phyloP scores from a whole-genome alignment of 179 eudicot species.

The Beta corolliflora region DNA sequence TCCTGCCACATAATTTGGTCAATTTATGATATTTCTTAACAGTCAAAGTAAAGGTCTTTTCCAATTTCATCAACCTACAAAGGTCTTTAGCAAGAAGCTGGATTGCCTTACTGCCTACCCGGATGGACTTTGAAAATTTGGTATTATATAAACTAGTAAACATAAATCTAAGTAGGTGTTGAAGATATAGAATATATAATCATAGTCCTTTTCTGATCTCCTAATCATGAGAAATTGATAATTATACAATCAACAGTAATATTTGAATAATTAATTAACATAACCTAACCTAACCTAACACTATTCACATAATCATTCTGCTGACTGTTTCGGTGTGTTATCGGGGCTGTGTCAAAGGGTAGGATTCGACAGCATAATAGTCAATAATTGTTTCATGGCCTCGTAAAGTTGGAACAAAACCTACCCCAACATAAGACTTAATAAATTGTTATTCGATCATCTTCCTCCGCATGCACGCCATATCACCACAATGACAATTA shows the following conservation, averaged over 20 bases:
- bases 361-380: conserved; percentile 25
- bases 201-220: conserved; percentile 13
- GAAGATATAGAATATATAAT: not conserved
- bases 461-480: conserved; percentile 31
- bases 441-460: conserved; percentile 9
- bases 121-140: conserved; percentile 22
- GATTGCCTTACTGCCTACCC: conserved; percentile 20
- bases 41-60: conserved; percentile 14
- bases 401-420: conserved; percentile 40
- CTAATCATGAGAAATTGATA: conserved; percentile 20
- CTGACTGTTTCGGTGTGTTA: conserved; percentile 14
- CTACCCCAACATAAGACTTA: conserved; percentile 20
- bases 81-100: conserved; percentile 7
- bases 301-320: not conserved
- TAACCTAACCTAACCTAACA: too few relatives aligned
- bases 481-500: not conserved
- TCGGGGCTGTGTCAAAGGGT: not conserved
- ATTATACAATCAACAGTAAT: conserved; percentile 4
- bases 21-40: not conserved
- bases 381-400: conserved; percentile 36
- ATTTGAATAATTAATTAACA: not conserved
- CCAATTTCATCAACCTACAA: conserved; percentile 16
- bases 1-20: not conserved
- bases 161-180: not conserved
- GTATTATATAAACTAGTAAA: not conserved